phyloP scores from a whole-genome alignment of 768 basidiomycete species.

The Mycena chlorophos region DNA sequence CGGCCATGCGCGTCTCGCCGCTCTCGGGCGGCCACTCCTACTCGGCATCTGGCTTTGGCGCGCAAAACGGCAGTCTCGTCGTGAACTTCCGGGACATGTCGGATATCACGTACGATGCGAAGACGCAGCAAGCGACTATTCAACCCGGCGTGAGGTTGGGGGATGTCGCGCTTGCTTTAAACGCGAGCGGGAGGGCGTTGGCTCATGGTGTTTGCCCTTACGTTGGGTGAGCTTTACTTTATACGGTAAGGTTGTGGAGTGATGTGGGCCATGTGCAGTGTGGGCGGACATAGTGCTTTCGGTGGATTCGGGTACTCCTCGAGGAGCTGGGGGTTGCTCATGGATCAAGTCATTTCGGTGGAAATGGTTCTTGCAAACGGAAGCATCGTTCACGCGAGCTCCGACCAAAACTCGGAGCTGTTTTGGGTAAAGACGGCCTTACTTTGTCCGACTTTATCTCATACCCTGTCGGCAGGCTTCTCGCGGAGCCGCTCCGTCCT shows the following conservation, averaged over 20 bases:
- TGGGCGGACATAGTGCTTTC: constrained; percentile 17
- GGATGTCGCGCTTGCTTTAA: constrained; percentile 13
- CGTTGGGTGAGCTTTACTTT: constrained; percentile 19
- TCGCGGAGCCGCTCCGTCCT: constrained; percentile 29
- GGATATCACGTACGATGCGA: neutral
- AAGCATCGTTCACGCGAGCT: constrained; percentile 17
- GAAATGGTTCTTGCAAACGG: constrained; percentile 27
- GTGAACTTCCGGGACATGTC: constrained; percentile 10
- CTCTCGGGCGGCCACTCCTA: constrained; percentile 17
- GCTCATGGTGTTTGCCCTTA: constrained; percentile 31
- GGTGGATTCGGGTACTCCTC: constrained; percentile 25
- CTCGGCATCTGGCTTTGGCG: constrained; percentile 12
- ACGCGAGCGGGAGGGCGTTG: constrained; percentile 21
- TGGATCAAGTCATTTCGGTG: constrained; percentile 26
- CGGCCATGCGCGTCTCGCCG: constrained; percentile 8
- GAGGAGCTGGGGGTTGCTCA: constrained; percentile 27
- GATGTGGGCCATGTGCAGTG: neutral
- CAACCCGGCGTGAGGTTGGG: constrained; percentile 16
- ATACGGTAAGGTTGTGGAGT: neutral
- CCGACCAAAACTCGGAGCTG: constrained; percentile 24
- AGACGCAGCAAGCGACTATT: constrained; percentile 18
- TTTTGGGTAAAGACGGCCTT: constrained; percentile 22
- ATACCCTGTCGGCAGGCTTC: constrained; percentile 21
- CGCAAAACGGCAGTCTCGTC: constrained; percentile 8
- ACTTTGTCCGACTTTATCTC: neutral